Evolutionary conservation across 2,329 filamentous ascomycete genomes (phyloP).

Genomic region (Tolypocladium sp.): DNA sequence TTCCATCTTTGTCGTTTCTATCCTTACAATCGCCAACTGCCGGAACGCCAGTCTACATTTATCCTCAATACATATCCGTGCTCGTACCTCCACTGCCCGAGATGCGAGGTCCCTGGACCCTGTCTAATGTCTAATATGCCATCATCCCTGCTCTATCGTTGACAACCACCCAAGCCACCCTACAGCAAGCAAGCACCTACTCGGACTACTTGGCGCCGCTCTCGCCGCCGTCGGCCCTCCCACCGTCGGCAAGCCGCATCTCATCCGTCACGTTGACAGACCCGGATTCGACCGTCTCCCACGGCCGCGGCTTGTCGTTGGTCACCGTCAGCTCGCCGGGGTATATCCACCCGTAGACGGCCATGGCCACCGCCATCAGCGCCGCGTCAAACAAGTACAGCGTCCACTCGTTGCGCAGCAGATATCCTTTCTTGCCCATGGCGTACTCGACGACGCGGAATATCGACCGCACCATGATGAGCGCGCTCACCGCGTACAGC

Average conservation of each 20-base stretch:
- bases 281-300: constrained; percentile 1
- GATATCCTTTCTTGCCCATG: constrained; percentile 29
- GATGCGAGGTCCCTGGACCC: no score
- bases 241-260: constrained; percentile 1
- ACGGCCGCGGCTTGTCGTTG: not conserved
- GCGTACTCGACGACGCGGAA: constrained; percentile 40
- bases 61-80: no score
- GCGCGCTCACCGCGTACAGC: constrained; percentile 24
- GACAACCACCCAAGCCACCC: no score
- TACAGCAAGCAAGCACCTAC: no score
- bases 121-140: no score
- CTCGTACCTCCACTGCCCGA: no score
- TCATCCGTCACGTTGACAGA: not conserved
- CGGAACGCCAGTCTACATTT: no score
- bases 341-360: constrained; percentile 11
- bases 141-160: no score
- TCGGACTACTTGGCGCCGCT: no score
- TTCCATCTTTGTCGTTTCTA: no score
- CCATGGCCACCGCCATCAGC: constrained; percentile 13
- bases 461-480: constrained; percentile 33
- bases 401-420: constrained; percentile 29
- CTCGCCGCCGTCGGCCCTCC: not conserved
- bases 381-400: constrained; percentile 32
- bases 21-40: no score
- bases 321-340: constrained; percentile 5